A percentile compares a stretch with the other conserved stretches of the same genome.
Conservation (phyloP, 1,284 basidiomycete species). For the Sanghuangporus baumii region DNA sequence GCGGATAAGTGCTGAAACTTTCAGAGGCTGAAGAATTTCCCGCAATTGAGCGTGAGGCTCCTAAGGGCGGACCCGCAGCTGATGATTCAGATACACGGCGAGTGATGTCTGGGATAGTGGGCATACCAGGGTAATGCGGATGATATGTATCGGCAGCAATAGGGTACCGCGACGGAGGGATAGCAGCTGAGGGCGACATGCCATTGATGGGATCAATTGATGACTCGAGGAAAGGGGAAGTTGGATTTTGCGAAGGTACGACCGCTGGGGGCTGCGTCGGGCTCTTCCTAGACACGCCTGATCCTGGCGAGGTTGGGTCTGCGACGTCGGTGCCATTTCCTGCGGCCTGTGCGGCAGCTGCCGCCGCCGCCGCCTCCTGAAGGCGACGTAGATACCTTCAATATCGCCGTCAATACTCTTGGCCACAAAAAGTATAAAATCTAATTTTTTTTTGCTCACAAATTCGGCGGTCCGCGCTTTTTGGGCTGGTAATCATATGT, state of each 20-base stretch:
- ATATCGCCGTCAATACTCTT: constrained; percentile 3
- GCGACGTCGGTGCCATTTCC: constrained; percentile 35
- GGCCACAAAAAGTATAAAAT: background rate
- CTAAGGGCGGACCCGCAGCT: constrained; percentile 3
- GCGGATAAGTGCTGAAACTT: constrained; percentile 54
- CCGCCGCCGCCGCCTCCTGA: constrained; percentile 69
- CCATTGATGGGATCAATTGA: constrained; percentile 37
- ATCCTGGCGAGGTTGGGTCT: constrained; percentile 40
- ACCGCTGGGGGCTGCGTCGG: constrained; percentile 45
- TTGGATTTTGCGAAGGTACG: constrained; percentile 38
- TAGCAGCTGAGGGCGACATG: constrained; percentile 32
- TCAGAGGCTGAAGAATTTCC: constrained; percentile 36
- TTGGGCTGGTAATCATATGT: constrained; percentile 90
- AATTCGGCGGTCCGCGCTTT: constrained; percentile 84
- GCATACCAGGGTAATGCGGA: constrained; percentile 42
- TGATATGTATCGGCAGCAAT: constrained; percentile 64
- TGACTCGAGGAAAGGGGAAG: constrained; percentile 48
- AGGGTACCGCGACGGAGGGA: constrained; percentile 64
- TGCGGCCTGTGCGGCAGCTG: constrained; percentile 38
- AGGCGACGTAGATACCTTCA: constrained; percentile 68
- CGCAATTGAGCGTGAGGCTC: background rate
- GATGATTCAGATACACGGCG: constrained; percentile 27
- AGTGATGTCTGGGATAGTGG: constrained; percentile 29
- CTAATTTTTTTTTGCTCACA: constrained; percentile 46
- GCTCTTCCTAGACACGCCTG: constrained; percentile 38